These are phyloP conservation scores for Diutina rugosa DNA, from an alignment of 1,139 yeast species.

Conservation along the genomic window DNA sequence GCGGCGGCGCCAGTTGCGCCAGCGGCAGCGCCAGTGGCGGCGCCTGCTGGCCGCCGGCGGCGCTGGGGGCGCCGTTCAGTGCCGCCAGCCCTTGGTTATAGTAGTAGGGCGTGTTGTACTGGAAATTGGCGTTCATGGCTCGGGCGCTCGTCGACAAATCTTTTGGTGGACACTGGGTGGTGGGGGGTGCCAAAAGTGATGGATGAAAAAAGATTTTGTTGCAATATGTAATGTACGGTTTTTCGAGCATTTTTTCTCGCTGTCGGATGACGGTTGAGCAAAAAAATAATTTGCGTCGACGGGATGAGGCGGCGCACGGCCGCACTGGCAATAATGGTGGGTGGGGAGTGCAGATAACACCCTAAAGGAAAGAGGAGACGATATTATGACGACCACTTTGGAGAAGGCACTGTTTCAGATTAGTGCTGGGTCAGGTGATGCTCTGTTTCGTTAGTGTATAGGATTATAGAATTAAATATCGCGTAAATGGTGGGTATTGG, in stretches of 20 bases:
- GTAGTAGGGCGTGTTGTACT: slow-evolving; percentile 1
- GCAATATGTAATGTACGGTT: slow-evolving; percentile 1
- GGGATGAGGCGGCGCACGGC: neutral
- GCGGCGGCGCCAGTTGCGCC: slow-evolving; percentile 5
- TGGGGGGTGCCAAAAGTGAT: neutral
- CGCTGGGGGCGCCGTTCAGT: neutral
- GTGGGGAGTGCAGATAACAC: neutral
- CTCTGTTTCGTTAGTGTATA: too few species aligned
- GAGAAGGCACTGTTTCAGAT: too few species aligned
- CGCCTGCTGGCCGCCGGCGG: neutral
- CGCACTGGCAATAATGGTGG: neutral
- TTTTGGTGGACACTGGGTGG: neutral
- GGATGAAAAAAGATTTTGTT: slow-evolving; percentile 1
- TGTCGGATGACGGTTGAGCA: slow-evolving; percentile 2
- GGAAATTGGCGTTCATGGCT: slow-evolving; percentile 1
- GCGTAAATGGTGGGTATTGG: too few species aligned
- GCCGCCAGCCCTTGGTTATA: neutral
- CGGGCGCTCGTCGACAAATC: neutral
- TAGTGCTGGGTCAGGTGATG: too few species aligned
- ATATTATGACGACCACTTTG: too few species aligned
- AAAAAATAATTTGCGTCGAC: neutral
- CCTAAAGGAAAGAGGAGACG: neutral
- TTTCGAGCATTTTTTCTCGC: neutral
- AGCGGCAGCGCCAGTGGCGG: slow-evolving; percentile 5
- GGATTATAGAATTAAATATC: too few species aligned